Conservation (phyloP, 1,139 yeast genomes). For the Taiozyma sp. region DNA sequence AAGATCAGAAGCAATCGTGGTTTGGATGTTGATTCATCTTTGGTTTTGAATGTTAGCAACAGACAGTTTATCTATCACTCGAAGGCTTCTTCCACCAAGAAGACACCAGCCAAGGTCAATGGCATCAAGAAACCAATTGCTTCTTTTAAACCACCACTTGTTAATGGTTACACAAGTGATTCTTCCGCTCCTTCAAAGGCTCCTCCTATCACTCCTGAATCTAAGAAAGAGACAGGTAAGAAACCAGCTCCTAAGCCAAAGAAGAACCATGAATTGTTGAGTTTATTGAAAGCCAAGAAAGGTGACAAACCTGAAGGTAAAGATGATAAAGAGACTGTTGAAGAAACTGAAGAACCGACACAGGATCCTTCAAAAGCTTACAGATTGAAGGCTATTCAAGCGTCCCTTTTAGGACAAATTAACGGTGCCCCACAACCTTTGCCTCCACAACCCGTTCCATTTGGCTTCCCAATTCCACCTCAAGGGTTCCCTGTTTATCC, state of each 20-base stretch:
- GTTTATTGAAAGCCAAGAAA: constrained; percentile 32
- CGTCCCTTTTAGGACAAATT: constrained; percentile 29
- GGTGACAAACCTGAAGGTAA: constrained; percentile 8
- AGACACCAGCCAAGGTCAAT: constrained; percentile 24
- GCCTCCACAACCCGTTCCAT: constrained; percentile 26
- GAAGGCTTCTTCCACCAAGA: constrained; percentile 51
- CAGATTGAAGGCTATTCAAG: constrained; percentile 32
- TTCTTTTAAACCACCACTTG: constrained; percentile 1
- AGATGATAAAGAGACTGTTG: constrained; percentile 10
- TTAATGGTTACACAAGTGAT: constrained; percentile 5
- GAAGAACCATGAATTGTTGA: constrained; percentile 34
- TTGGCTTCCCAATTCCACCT: constrained; percentile 10
- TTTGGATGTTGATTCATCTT: constrained; percentile 73
- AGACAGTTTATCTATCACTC: constrained; percentile 76
- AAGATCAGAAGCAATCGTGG: constrained; percentile 79
- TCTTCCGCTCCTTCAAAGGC: background rate
- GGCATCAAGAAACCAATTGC: constrained; percentile 5
- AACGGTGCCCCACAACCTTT: constrained; percentile 25
- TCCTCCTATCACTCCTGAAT: background rate
- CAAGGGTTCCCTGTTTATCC: constrained; percentile 8
- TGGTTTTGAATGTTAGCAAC: constrained; percentile 71
- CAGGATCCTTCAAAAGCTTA: constrained; percentile 24
- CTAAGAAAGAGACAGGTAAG: background rate
- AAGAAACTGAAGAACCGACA: constrained; percentile 13
- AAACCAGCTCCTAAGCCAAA: constrained; percentile 3